These are phyloP conservation scores for Dalbergia oliveri DNA, from an alignment of 306 rosid species.

Conservation along the genomic window DNA sequence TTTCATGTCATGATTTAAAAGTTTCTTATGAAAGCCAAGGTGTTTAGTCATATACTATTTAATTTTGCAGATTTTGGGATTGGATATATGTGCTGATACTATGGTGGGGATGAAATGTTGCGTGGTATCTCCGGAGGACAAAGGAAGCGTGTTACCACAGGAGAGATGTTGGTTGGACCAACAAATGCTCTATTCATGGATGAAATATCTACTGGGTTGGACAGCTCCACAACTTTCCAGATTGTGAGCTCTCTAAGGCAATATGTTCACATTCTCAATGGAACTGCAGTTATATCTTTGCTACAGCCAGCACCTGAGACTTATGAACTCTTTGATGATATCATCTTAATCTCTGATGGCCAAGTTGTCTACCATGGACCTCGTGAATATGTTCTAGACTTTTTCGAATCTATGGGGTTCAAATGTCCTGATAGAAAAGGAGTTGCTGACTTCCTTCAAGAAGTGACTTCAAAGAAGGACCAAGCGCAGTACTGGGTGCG, in stretches of 20 bases:
- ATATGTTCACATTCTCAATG: slow-evolving; percentile 57
- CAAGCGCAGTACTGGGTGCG: slow-evolving; percentile 66
- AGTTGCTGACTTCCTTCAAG: slow-evolving; percentile 70
- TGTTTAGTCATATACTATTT: slow-evolving; percentile 18
- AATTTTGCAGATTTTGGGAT: slow-evolving; percentile 72
- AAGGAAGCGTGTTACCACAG: slow-evolving; percentile 90
- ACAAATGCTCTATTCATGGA: slow-evolving; percentile 69
- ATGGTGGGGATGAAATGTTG: slow-evolving; percentile 86
- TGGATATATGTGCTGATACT: slow-evolving; percentile 87
- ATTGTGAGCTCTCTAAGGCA: slow-evolving; percentile 62
- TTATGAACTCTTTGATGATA: slow-evolving; percentile 66
- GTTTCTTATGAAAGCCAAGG: not conserved
- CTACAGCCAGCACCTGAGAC: slow-evolving; percentile 78
- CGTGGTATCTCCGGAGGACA: slow-evolving; percentile 97
- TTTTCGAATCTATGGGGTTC: slow-evolving; percentile 66
- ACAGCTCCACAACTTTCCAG: slow-evolving; percentile 73
- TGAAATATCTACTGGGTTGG: slow-evolving; percentile 71
- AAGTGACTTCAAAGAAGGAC: slow-evolving; percentile 72
- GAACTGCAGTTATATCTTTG: slow-evolving; percentile 62
- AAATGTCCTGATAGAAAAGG: slow-evolving; percentile 70
- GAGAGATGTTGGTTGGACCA: slow-evolving; percentile 73
- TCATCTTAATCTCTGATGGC: slow-evolving; percentile 67
- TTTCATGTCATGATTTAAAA: not conserved
- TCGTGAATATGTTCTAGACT: slow-evolving; percentile 60
- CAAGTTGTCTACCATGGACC: slow-evolving; percentile 70